Base-by-base conservation (phyloP, 352 stramenopile genomes). In the Pelagophyceae sp. region DNA sequence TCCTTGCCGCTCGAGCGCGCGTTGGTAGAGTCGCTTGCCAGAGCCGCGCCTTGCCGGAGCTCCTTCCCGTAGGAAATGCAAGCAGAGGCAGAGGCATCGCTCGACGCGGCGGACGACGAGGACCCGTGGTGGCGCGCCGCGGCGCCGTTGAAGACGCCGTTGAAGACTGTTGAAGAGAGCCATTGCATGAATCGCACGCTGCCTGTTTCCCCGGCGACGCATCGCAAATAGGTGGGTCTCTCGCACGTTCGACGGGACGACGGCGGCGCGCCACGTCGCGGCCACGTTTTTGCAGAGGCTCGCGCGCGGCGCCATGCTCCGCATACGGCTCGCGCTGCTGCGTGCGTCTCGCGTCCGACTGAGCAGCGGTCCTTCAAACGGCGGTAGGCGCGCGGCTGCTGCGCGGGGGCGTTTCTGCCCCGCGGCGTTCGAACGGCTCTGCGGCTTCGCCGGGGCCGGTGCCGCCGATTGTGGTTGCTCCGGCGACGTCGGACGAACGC, bases 401-500 rank as follows among this genome's bases (percentile, higher is more conserved):
- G n/a, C n/a, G n/a, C n/a, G n/a, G n/a, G n/a, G n/a, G n/a, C n/a
- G n/a, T n/a, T n/a, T n/a, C n/a, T n/a, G n/a, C n/a, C n/a, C n/a
- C n/a, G n/a, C n/a, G n/a, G n/a, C n/a, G n/a, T n/a, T n/a, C n/a
- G n/a, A n/a, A n/a, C n/a, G n/a, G n/a, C n/a, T n/a, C n/a, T n/a
- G n/a, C n/a, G n/a, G n/a, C n/a, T n/a, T n/a, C n/a, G n/a, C n/a
- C n/a, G n/a, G n/a, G n/a, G n/a, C n/a, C n/a, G n/a, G n/a, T n/a
- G n/a, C n/a, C n/a, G 45, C 45, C 11, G 45, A 23, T 54, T 11
- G 45, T 54, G 45, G 45, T 54, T 54, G 11, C 45, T 54, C 31
- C 58, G 58, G 15, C 67, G 29, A n/a, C 35, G 67, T n/a, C 35
- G 45, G 67, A 74, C 67, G 67, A 74, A 37, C 67, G 67, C 35